Evolutionary conservation across 163 green algal genomes (phyloP), one percentile per base, ranked within the genome.

Genomic region (Scenedesmus sp.): DNA sequence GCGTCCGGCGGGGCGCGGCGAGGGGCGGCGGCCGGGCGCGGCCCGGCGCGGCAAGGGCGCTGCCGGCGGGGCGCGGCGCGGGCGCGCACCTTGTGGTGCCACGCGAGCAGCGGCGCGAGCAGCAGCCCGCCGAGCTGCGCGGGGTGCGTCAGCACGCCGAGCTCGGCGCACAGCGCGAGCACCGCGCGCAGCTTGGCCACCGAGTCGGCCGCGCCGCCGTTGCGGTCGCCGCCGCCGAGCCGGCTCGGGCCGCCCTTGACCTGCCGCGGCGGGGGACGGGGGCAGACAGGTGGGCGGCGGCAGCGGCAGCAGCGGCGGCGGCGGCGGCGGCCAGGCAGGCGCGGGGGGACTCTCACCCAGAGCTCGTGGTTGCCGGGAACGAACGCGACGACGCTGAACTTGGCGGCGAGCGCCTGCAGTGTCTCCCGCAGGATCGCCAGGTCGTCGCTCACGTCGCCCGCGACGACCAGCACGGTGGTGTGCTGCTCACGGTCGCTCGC

Each of bases 341-440:
- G n/a, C n/a, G n/a, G n/a, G n/a, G n/a, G n/a, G n/a, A n/a, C n/a
- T n/a, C 90, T 71, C 13, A 89, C 83, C 91, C 91, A 97, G 0
- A 95, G 79, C 36, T 96, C 91, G 39, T 94, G 90, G 65, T 93
- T 94, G 70, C 91, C 89, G 0, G 88, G 87, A 2, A 89, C 80
- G 69, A 94, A 97, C 54, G 94, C 92, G 0, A 96, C 90, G 26
- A 90, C 58, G 2, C 44, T 34, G 42, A 89, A 97, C 6, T 84
- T 73, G 15, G 29, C 6, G 3, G 50, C 71, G 5, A 96, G 81
- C 0, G 50, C 34, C 5, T 48, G 24, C 0, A 75, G 22, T 2
- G 60, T 82, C 1, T 39, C 48, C 34, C 60, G 58, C 15, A 95
- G 50, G 2, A 80, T 77, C 0, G 50, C 26, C 4, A 92, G n/a